Evolutionary conservation across 1,284 basidiomycete genomes (phyloP), one percentile per base, ranked within the genome.

Genomic region (Mycosarcoma mackinlayi): DNA sequence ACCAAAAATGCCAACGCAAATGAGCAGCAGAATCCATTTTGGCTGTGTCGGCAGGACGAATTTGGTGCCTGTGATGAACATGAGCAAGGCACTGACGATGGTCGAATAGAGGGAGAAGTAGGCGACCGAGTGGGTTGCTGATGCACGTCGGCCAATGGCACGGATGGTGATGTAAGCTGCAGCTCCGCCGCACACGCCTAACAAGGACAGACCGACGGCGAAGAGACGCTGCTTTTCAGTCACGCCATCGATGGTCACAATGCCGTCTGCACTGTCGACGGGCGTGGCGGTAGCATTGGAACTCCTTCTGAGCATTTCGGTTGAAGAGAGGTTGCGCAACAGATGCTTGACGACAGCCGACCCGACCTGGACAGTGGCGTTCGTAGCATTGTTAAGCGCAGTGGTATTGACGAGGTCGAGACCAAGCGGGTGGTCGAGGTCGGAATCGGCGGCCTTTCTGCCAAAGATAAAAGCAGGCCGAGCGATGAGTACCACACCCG

Each of bases 91-190:
- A 1, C 87, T 85, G 1, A 87, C 86, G 35, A 90, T 80, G 3
- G 89, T 86, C 61, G 88, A 89, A 73, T 88, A 86, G 24, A 86
- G 82, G 0, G 90, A 88, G 76, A 91, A 92, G 57, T 87, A 89
- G 3, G 86, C 85, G 65, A 92, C 86, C n/a, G 87, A 86, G 77
- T 93, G 91, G 53, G 92, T 83, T 0, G 90, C 86, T 72, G 91
- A 89, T 4, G 90, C 90, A 0, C 88, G 86, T 63, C 87, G 88
- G 2, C 91, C 91, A 27, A 92, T 89, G 7, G 87, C 88, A 4
- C 90, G 86, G 33, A 92, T 87, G 0, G 87, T 84, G 1, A 87
- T 88, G 76, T 89, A 90, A 27, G 89, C 88, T 9, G 85, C 86
- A 4, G 89, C 88, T 0, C 86, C 84, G 18, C 89, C 89, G 3